Evolutionary conservation across 805 yeast species (phyloP), one percentile per base, ranked within the genome.

Genomic region (Candida suzukii): DNA sequence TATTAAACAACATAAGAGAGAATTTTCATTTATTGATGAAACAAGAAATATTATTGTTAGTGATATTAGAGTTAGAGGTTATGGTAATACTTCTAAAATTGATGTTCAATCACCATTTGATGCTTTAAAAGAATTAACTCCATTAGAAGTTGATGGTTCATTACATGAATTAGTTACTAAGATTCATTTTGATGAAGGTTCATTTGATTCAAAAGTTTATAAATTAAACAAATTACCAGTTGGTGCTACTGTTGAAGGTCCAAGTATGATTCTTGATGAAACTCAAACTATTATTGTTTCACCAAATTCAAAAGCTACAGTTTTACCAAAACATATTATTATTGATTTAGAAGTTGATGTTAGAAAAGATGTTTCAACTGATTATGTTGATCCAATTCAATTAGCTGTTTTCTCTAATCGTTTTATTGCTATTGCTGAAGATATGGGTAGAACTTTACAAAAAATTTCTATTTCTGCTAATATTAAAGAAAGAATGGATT

Each of bases 21-120:
- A 83, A 56, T 83, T 82, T 57, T 86, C 87, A 0, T 83, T 83
- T 61, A 62, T 72, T 13, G 71, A 76, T 40, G 60, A 64, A n/a
- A 67, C 73, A n/a, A 69, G 82, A 43, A 72, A 69, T 16, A 71
- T 83, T 25, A 55, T 82, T 11, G 78, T 83, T 14, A 82, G 77
- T 48, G 88, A 83, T 53, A 67, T 81, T 14, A 33, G 36, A 21
- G 36, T 33, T 14, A 20, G 36, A 21, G 36, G 36, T 3, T 33
- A 81, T 69, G 87, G 50, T 85, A 80, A 54, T 73, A 73, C 36
- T 14, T 33, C 36, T 22, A 20, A 14, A 3, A 21, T 33, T 21
- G 25, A 20, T 9, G 27, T 33, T 14, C 24, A 33, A 21, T 33
- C 36, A 8, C 36, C 36, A 5, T 33, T 33, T 22, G 18, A 20